Percentiles rank a stretch among this genome's conserved stretches.
Evolutionary conservation across 495 filamentous ascomycete species (phyloP).

Genomic region (Podospora australis): DNA sequence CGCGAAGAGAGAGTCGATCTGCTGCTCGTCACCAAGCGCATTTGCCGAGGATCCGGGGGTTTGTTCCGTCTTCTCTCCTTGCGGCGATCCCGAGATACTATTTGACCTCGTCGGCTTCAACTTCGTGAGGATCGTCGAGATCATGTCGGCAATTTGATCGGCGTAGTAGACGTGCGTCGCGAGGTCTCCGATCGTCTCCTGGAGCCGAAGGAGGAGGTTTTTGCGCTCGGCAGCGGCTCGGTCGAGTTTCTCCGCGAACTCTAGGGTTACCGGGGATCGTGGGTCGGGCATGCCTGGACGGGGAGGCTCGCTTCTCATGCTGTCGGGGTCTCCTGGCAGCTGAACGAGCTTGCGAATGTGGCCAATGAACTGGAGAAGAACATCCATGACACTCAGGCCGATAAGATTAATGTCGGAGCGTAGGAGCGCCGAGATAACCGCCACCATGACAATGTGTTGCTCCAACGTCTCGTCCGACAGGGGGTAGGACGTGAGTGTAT

Average conservation of each 20-base stretch:
- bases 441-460: slow-evolving; percentile 64
- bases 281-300: slow-evolving; percentile 22
- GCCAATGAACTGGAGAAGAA: slow-evolving; percentile 71
- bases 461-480: slow-evolving; percentile 59
- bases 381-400: slow-evolving; percentile 87
- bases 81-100: slow-evolving; percentile 33
- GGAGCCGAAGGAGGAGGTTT: slow-evolving; percentile 58
- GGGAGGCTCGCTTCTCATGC: slow-evolving; percentile 27
- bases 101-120: slow-evolving; percentile 56
- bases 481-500: slow-evolving; percentile 57
- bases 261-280: slow-evolving; percentile 16
- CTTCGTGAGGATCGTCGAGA: slow-evolving; percentile 65
- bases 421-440: slow-evolving; percentile 71
- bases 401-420: slow-evolving; percentile 87
- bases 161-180: slow-evolving; percentile 91
- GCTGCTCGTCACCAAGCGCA: slow-evolving; percentile 29
- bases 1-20: slow-evolving; percentile 60
- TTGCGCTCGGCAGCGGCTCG: slow-evolving; percentile 28
- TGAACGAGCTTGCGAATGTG: slow-evolving; percentile 71
- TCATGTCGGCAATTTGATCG: slow-evolving; percentile 90
- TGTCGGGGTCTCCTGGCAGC: slow-evolving; percentile 45
- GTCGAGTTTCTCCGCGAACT: slow-evolving; percentile 24
- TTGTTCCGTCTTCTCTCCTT: slow-evolving; percentile 34
- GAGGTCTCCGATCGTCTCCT: slow-evolving; percentile 74
- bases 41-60: slow-evolving; percentile 19